Conservation (phyloP, 352 stramenopile species). For the Phytophthora niederhauseri region DNA sequence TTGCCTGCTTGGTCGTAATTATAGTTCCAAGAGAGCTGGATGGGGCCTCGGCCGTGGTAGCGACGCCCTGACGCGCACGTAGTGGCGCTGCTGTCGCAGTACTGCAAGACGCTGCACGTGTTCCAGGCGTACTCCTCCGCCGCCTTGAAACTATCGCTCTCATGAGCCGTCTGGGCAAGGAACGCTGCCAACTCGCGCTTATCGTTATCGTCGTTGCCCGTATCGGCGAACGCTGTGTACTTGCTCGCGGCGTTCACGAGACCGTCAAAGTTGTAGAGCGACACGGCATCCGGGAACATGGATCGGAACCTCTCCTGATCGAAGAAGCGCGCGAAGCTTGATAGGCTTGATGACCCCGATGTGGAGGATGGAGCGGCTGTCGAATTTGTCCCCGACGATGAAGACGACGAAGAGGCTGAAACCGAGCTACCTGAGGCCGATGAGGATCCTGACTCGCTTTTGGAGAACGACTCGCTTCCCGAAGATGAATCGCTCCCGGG, state of each 20-base stretch:
- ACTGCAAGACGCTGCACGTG: conserved; percentile 45
- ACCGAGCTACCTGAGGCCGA: conserved; percentile 4
- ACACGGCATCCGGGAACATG: conserved; percentile 42
- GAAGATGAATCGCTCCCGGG: neutral
- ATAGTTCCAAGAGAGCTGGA: conserved; percentile 63
- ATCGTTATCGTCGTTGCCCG: conserved; percentile 41
- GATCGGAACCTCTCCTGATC: conserved; percentile 39
- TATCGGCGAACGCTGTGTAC: conserved; percentile 55
- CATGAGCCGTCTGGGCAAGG: conserved; percentile 49
- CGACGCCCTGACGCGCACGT: conserved; percentile 39
- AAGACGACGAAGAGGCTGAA: neutral
- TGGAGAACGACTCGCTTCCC: too few relatives aligned
- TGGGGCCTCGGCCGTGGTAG: conserved; percentile 54
- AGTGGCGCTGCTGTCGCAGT: conserved; percentile 46
- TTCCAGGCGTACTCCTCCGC: conserved; percentile 44
- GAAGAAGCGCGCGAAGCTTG: conserved; percentile 43
- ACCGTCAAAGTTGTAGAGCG: conserved; percentile 49
- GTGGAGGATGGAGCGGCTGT: neutral
- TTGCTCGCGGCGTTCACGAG: conserved; percentile 43
- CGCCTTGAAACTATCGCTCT: conserved; percentile 51
- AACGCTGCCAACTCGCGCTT: conserved; percentile 52
- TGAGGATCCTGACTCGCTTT: neutral
- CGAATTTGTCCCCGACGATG: too few relatives aligned
- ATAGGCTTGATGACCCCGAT: neutral
- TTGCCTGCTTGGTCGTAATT: conserved; percentile 52